Base-by-base conservation (phyloP, 202 grass and related monocot genomes). In the Tripidium arundinaceum region DNA sequence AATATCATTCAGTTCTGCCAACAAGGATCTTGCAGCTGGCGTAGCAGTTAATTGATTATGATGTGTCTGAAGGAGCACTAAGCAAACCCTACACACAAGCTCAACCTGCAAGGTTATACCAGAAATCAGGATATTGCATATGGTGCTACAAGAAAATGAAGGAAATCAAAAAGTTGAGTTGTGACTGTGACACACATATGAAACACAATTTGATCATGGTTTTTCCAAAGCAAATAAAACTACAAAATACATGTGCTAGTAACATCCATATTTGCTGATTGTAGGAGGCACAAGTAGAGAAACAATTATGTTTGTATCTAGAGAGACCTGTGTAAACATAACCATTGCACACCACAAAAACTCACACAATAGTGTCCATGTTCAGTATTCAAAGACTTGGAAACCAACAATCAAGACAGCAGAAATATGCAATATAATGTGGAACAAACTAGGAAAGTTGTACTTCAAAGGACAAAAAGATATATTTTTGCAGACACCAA, bases 51-150 rank as follows among this genome's bases (percentile, higher is more conserved):
- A 85, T 39, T 98, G 94, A 77, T 87, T 94, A 80, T 94, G 94
- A 86, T 98, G 94, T 71, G 92, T 98, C 82, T 94, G 94, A 69
- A 98, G 85, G 24, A 98, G 90, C 61, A 94, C 84, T 24, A 83
- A 85, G 73, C 79, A 94, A 83, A 98, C 79, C 83, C 92, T 92
- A 69, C 86, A 93, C 34, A 87, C 84, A 82, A 98, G 84, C 86
- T 98, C 92, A 84, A 98, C 92, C 94, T 98, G 87, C 86, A 77
- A 49, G 36, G 60, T 76, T 46, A 76, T 24, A 13, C 46, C 34
- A 69, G 33, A 81, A 11, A 78, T 87, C 69, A 75, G 70, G 15
- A 65, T 64, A 8, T 46, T 37, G 50, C 4, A 52, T 29, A 9
- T 18, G 39, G 58, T n/a, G 16, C 36, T 40, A 40, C 38, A 72